Percentiles rank a stretch among this genome's conserved stretches.
phyloP scores from a whole-genome alignment of 2,329 filamentous ascomycete species.

The Sporothrix globosa region DNA sequence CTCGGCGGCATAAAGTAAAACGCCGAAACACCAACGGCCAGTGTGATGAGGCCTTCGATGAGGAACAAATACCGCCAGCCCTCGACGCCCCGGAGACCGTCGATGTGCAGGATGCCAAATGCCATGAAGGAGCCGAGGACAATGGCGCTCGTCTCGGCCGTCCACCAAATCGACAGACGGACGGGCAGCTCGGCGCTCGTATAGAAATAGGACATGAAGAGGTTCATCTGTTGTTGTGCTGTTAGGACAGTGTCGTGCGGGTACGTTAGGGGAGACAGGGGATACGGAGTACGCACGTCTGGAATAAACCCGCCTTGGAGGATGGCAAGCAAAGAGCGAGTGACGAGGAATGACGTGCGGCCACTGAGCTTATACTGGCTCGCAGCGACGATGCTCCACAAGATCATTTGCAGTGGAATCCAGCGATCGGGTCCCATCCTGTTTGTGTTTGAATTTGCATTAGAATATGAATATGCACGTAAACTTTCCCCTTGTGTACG shows the following conservation, averaged over 20 bases:
- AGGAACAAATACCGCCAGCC: slow-evolving; percentile 58
- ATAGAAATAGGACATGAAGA: slow-evolving; percentile 52
- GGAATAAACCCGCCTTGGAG: slow-evolving; percentile 54
- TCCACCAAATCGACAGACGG: slow-evolving; percentile 50
- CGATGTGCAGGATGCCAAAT: slow-evolving; percentile 47
- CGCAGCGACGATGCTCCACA: slow-evolving; percentile 58
- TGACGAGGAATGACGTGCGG: slow-evolving; percentile 46
- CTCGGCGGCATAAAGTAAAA: slow-evolving; percentile 60
- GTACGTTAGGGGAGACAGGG: background rate
- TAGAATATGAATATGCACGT: background rate
- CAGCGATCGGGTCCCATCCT: slow-evolving; percentile 59
- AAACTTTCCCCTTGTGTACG: background rate
- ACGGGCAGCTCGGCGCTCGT: slow-evolving; percentile 48
- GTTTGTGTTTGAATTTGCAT: background rate
- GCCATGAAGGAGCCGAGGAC: slow-evolving; percentile 48
- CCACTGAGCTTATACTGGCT: slow-evolving; percentile 51
- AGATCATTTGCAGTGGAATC: slow-evolving; percentile 62
- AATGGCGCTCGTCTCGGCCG: slow-evolving; percentile 47
- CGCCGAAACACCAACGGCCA: slow-evolving; percentile 55
- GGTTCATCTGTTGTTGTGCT: slow-evolving; percentile 38
- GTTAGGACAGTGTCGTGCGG: background rate
- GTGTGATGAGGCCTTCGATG: slow-evolving; percentile 54
- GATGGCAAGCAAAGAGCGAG: slow-evolving; percentile 47
- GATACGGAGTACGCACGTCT: slow-evolving; percentile 36
- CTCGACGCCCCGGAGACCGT: slow-evolving; percentile 43